These are phyloP conservation scores for Heritiera littoralis DNA, from an alignment of 345 rosid genomes.

Conservation along the genomic window DNA sequence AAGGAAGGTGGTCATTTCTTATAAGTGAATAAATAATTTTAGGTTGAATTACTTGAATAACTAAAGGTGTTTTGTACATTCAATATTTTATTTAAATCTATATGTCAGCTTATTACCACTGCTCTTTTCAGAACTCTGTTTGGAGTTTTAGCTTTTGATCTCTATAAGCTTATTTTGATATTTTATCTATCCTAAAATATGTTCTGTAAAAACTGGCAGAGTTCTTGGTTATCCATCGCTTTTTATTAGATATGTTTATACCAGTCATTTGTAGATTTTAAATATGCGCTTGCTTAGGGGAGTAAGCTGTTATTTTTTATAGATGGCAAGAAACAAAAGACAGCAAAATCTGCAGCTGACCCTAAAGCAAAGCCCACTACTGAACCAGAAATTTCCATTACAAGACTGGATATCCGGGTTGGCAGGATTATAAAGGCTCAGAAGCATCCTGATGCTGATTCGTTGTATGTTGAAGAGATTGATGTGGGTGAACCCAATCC, in stretches of 20 bases:
- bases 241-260: background rate
- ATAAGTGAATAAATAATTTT: too few species aligned
- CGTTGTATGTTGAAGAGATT: slow-evolving; percentile 70
- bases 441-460: slow-evolving; percentile 77
- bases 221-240: too few species aligned
- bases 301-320: slow-evolving; percentile 15
- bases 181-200: background rate
- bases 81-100: too few species aligned
- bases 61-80: too few species aligned
- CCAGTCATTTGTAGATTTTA: background rate
- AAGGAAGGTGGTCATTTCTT: too few species aligned
- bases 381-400: slow-evolving; percentile 57
- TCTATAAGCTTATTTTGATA: background rate
- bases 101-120: background rate
- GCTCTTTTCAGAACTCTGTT: background rate
- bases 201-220: background rate
- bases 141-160: background rate
- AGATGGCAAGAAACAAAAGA: slow-evolving; percentile 56
- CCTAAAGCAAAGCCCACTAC: slow-evolving; percentile 43
- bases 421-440: slow-evolving; percentile 58
- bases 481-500: slow-evolving; percentile 62
- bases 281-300: background rate
- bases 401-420: slow-evolving; percentile 69
- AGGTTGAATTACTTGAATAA: too few species aligned
- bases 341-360: slow-evolving; percentile 39